These are phyloP conservation scores for Dorcoceras hygrometricum DNA, from an alignment of 257 asterid genomes.

Conservation along the genomic window DNA sequence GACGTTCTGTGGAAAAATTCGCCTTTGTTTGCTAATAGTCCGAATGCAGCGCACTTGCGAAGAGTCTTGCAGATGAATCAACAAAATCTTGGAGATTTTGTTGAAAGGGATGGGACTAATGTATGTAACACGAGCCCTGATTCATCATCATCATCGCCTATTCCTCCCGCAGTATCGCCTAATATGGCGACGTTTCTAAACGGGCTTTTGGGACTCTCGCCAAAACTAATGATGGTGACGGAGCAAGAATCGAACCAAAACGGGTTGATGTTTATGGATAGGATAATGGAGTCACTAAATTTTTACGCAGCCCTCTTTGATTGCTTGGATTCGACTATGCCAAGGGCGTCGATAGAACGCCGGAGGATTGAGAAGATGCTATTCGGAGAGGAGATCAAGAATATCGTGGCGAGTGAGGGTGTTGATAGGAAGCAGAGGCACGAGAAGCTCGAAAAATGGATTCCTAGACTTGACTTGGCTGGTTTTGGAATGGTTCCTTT, in stretches of 20 bases:
- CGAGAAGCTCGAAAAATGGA: conserved; percentile 75
- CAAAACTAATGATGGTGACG: conserved; percentile 60
- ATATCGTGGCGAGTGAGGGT: conserved; percentile 66
- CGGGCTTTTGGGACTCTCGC: conserved; percentile 50
- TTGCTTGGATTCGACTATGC: conserved; percentile 62
- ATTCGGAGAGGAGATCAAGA: conserved; percentile 67
- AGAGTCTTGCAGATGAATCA: conserved; percentile 34
- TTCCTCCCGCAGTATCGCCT: conserved; percentile 27
- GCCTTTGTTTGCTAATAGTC: conserved; percentile 25
- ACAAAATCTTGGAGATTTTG: conserved; percentile 46
- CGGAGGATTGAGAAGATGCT: conserved; percentile 59
- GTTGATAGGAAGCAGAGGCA: conserved; percentile 57
- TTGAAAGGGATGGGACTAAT: conserved; percentile 42
- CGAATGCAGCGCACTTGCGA: conserved; percentile 29
- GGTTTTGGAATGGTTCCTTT: conserved; percentile 58
- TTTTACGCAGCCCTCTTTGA: conserved; percentile 71
- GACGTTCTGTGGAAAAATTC: conserved; percentile 32
- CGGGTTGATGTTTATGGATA: conserved; percentile 45
- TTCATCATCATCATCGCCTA: conserved; percentile 40
- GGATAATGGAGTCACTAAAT: conserved; percentile 54
- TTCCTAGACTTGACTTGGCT: conserved; percentile 49
- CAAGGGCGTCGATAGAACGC: conserved; percentile 48
- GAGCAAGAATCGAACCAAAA: conserved; percentile 78
- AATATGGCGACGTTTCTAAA: conserved; percentile 42
- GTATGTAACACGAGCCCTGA: conserved; percentile 39